Evolutionary conservation across 805 yeast genomes (phyloP), one percentile per base, ranked within the genome.

Genomic region (Saturnispora silvae): DNA sequence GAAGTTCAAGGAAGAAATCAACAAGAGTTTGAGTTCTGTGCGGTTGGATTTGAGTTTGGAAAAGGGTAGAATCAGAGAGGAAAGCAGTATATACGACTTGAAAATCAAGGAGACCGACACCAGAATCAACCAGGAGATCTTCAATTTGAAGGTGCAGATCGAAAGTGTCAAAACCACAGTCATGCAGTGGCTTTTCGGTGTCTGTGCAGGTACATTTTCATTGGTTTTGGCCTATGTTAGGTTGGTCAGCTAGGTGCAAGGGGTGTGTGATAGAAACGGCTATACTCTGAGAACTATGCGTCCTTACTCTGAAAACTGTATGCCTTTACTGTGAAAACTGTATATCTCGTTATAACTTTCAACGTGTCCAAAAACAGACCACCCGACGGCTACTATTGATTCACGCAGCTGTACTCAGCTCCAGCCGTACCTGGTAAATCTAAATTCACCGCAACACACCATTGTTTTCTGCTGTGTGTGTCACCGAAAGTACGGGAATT

Each of bases 101-200:
- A 85, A 86, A 56, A 84, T 92, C 42, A 92, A 85, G 56, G 98
- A 92, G 52, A 85, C 95, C 3, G 94, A 86, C 53, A 84, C 96
- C 4, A 69, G 95, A 45, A 87, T 92, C 38, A 96, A 92, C 56
- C 95, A 92, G 59, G 98, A 92, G 52, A 80, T 92, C 20, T 80
- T 89, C 28, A 89, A 92, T 54, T 83, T 92, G 75, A 87, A 83
- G 59, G 83, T 87, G 68, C 96, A 89, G 60, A 86, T 92, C 47
- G 95, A 92, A 52, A 77, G 84, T 31, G 95, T 89, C 23, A 92
- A 92, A 63, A 84, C 95, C 2, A 96, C 92, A 57, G 96, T 92
- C 34, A 75, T 86, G 78, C 98, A 92, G 61, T 92, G 98, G 98
- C 70, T 92, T 45, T 85, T 92, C 50, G 97, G 97, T 67, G 96